phyloP scores from a whole-genome alignment of 2,329 filamentous ascomycete species.

The Sphaerostilbella broomeana region DNA sequence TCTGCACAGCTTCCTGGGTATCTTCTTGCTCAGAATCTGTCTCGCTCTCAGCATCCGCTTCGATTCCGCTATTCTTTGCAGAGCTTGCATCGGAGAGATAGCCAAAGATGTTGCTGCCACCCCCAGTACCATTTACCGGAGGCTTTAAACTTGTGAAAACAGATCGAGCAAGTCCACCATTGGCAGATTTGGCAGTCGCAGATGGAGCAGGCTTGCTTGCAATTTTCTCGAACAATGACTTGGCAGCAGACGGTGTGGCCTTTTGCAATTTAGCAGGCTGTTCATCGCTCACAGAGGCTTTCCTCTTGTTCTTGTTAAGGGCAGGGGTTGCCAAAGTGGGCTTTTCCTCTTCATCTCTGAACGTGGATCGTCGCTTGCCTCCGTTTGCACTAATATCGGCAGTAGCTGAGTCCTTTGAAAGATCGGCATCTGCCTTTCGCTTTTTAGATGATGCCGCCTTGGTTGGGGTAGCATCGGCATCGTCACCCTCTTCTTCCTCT shows the following conservation, averaged over 20 bases:
- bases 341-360: constrained; percentile 34
- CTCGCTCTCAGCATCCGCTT: constrained; percentile 42
- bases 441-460: constrained; percentile 39
- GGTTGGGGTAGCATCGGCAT: constrained; percentile 11
- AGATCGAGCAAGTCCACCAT: constrained; percentile 35
- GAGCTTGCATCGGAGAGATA: constrained; percentile 53
- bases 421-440: constrained; percentile 51
- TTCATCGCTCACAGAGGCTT: constrained; percentile 39
- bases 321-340: constrained; percentile 21
- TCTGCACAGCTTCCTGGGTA: constrained; percentile 37
- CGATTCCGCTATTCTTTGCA: constrained; percentile 46
- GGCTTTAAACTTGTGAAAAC: constrained; percentile 36
- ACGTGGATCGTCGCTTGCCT: constrained; percentile 45
- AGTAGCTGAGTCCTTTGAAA: constrained; percentile 32
- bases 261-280: constrained; percentile 47
- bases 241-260: constrained; percentile 46
- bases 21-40: constrained; percentile 38
- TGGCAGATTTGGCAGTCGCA: constrained; percentile 29
- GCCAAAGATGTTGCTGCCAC: constrained; percentile 49
- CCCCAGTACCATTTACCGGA: constrained; percentile 18
- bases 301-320: constrained; percentile 46
- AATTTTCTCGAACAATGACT: constrained; percentile 51
- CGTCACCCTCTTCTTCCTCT: constrained; percentile 25
- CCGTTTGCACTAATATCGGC: constrained; percentile 30
- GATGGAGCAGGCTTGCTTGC: constrained; percentile 42